These are phyloP conservation scores for Geranium incanum DNA, from an alignment of 441 rosid genomes.

Conservation along the genomic window DNA sequence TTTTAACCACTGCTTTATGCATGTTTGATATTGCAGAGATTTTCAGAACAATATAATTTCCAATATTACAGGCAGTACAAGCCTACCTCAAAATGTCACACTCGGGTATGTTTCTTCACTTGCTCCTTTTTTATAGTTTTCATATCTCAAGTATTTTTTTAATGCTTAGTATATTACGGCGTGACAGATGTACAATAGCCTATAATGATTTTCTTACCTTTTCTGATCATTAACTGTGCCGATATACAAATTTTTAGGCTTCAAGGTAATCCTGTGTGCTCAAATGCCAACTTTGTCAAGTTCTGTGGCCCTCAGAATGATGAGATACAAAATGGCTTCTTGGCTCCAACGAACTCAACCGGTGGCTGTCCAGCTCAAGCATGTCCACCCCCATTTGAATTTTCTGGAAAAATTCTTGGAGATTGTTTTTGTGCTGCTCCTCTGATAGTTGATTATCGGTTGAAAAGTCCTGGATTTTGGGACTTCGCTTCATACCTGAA, in stretches of 20 bases:
- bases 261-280: slow-evolving; percentile 73
- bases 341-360: slow-evolving; percentile 22
- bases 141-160: neutral
- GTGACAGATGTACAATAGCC: neutral
- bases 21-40: slow-evolving; percentile 47
- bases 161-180: neutral
- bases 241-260: slow-evolving; percentile 50
- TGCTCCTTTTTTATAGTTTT: slow-evolving; percentile 8
- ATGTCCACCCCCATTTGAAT: slow-evolving; percentile 66
- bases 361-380: slow-evolving; percentile 34
- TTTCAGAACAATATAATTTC: slow-evolving; percentile 58
- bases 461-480: slow-evolving; percentile 89
- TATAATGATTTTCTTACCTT: slow-evolving; percentile 11
- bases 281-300: slow-evolving; percentile 26
- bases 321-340: slow-evolving; percentile 20
- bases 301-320: slow-evolving; percentile 42
- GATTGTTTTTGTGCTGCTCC: slow-evolving; percentile 78
- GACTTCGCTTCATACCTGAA: slow-evolving; percentile 45
- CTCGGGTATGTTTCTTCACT: slow-evolving; percentile 51
- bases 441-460: slow-evolving; percentile 62
- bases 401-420: slow-evolving; percentile 37
- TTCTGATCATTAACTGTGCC: slow-evolving; percentile 7
- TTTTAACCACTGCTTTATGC: slow-evolving; percentile 14
- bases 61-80: slow-evolving; percentile 48
- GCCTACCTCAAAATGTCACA: slow-evolving; percentile 69